Evolutionary conservation across 225 moss, liverwort and hornwort genomes (phyloP).

Genomic region (Pleurozium schreberi): DNA sequence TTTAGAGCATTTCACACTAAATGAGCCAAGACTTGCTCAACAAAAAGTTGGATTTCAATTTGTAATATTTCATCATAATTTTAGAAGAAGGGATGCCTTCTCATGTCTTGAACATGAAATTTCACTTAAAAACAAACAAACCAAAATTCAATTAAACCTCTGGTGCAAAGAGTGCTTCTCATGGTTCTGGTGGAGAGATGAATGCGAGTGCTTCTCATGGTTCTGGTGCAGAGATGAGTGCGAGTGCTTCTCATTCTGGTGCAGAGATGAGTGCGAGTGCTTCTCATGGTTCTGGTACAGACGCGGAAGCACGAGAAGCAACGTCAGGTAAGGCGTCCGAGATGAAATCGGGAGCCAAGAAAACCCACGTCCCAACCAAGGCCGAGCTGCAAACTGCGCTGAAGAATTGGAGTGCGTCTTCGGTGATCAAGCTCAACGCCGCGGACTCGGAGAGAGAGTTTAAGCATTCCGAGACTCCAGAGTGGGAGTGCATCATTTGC

Average conservation of each 20-base stretch:
- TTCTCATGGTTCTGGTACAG: background rate
- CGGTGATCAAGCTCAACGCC: background rate
- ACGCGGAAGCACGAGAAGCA: background rate
- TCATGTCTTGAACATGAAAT: background rate
- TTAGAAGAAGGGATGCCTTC: background rate
- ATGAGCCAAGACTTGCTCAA: background rate
- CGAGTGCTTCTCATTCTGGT: background rate
- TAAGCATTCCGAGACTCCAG: background rate
- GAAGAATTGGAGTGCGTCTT: background rate
- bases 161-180: too few relatives aligned
- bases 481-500: background rate
- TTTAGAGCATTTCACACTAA: background rate
- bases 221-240: too few relatives aligned
- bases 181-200: too few relatives aligned
- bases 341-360: background rate
- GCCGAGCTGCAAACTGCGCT: background rate
- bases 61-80: background rate
- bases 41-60: background rate
- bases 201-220: too few relatives aligned
- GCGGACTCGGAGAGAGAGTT: background rate
- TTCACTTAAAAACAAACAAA: background rate
- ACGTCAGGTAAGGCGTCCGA: background rate
- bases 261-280: background rate
- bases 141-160: background rate
- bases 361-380: background rate